Base-by-base conservation (phyloP, 179 eudicot species). In the Vitellaria paradoxa region DNA sequence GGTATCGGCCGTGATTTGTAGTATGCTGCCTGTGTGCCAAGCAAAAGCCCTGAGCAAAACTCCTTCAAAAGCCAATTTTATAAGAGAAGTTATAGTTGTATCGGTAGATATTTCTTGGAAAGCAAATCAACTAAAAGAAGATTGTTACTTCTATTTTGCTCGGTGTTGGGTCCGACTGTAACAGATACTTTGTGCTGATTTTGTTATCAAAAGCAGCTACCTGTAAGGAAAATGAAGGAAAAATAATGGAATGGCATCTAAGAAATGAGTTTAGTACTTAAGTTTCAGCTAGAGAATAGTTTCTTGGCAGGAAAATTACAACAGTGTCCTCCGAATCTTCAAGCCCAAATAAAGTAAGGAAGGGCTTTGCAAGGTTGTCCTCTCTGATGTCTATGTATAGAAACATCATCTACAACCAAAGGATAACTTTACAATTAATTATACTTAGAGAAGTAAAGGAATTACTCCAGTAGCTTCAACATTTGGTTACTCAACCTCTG, bases 311-410 rank as follows among this genome's bases (percentile, higher is more conserved):
- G 42, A 81, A 65, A 87, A 96, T 87, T 73, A 96, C 99, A 75
- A 89, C 91, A 53, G 89, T 83, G 5, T 91, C 88, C 70, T 87
- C 83, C 18, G 99, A 90, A 40, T 92, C 98, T 82, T 95, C 98
- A 53, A 86, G 89, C 63, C 98, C 99, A 78, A 93, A 82, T 72
- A 96, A 83, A 77, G 91, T 90, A 67, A 96, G 81, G 85, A 96
- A 89, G 62, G 99, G 99, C 76, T 96, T 96, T 76, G 98, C 99
- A 65, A 96, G 93, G 84, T 96, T 92, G 13, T 93, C 97, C 52
- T 91, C 96, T 30, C 62, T 74, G 55, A 92, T 89, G 82, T 96
- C 91, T 30, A 86, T 88, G 76, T 84, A 83, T 65, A 92, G 72
- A 82, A 96, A 79, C 94, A 93, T 79, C 81, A 96, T 85, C 99